Evolutionary conservation across 116 monocot species (phyloP), one percentile per base, ranked within the genome.

Genomic region (Papilionanthe hybrid): DNA sequence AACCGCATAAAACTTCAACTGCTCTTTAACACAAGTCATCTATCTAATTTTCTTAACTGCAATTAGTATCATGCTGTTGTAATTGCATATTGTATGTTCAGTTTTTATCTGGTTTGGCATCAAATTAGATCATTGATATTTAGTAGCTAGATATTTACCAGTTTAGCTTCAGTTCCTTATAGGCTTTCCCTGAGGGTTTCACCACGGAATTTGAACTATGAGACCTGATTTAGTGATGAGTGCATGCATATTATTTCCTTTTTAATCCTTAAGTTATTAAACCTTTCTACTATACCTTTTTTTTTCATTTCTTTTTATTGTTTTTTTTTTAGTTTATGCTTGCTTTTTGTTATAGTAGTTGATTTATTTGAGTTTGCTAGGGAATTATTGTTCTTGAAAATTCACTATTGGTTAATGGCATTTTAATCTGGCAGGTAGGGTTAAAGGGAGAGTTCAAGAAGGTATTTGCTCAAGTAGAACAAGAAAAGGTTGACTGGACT

Each of bases 381-480:
- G 25, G 22, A 68, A 68, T 68, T 18, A 30, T 23, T 23, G 15
- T 69, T 69, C 32, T 4, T 37, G 69, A 69, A 69, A 25, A 13
- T 37, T 69, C 17, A 69, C 69, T 12, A 37, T 60, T 60, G 7
- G 18, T 60, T 60, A 60, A 8, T 23, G 60, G 20, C 22, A 69
- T 69, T 67, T 78, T 72, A 9, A 47, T 42, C 29, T 67, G 78
- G 74, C 74, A 96, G 96, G 89, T 96, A 75, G 96, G 93, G 17
- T 72, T 96, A 76, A 90, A 86, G 83, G 96, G 96, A 20, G 96
- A 96, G 67, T 86, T 65, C 45, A 72, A 76, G 78, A 86, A 87
- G 82, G 56, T 93, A 32, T 93, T 90, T 87, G 72, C 82, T 83
- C 85, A 83, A 42, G 83, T 89, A 23, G 77, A 86, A 68, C 86